These are phyloP conservation scores for Podospora tetraspora DNA, from an alignment of 495 filamentous ascomycete species.

Conservation along the genomic window DNA sequence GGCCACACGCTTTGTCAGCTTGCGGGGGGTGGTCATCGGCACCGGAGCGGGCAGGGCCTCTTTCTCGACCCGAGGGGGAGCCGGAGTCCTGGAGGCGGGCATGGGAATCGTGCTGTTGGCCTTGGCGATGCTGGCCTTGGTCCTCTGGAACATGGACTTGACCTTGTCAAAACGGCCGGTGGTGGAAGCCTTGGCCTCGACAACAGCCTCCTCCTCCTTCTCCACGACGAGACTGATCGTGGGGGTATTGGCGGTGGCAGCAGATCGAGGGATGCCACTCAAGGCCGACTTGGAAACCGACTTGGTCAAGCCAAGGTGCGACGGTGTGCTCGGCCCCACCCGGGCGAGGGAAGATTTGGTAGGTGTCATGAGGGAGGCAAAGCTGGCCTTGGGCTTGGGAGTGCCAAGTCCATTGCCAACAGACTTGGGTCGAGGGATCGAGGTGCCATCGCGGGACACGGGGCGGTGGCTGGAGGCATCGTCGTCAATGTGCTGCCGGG, in stretches of 20 bases:
- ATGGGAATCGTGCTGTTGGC: constrained; percentile 36
- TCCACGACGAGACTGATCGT: constrained; percentile 8
- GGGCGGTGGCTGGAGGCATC: constrained; percentile 55
- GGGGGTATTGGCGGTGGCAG: constrained; percentile 33
- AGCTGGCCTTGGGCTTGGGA: constrained; percentile 39
- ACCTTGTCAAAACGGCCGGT: constrained; percentile 42
- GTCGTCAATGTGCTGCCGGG: constrained; percentile 53
- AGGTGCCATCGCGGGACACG: constrained; percentile 44
- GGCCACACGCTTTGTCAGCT: constrained; percentile 38
- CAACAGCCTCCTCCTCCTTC: constrained; percentile 19
- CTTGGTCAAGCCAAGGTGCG: constrained; percentile 26
- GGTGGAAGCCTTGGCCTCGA: constrained; percentile 32
- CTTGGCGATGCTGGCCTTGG: constrained; percentile 34
- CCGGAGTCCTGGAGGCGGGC: constrained; percentile 42
- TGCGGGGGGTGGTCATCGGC: constrained; percentile 47
- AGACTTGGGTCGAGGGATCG: constrained; percentile 40
- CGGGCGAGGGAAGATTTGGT: constrained; percentile 75
- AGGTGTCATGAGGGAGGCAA: constrained; percentile 62
- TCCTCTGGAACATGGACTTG: constrained; percentile 46
- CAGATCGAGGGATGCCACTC: constrained; percentile 31
- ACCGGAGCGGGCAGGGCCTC: constrained; percentile 31
- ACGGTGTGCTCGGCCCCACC: constrained; percentile 52
- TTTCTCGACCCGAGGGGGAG: constrained; percentile 37
- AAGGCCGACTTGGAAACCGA: constrained; percentile 35
- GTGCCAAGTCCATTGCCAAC: constrained; percentile 33